phyloP scores from a whole-genome alignment of 129 eudicot genomes.

The Escallonia rubra region DNA sequence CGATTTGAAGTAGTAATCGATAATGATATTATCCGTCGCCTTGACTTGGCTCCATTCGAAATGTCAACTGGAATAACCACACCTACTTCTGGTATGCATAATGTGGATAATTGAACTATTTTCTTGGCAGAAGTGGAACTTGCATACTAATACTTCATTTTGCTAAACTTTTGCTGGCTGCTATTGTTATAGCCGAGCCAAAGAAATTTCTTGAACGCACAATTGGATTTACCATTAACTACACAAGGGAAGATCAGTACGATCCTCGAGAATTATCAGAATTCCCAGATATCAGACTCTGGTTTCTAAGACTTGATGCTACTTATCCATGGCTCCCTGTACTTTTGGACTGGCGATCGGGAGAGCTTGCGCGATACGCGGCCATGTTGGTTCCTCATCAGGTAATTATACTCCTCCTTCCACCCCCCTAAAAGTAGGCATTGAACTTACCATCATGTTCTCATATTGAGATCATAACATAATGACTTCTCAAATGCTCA shows the following conservation, averaged over 20 bases:
- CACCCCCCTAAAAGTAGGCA: too few species aligned
- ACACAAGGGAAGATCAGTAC: slow-evolving; percentile 53
- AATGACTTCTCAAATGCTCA: not conserved
- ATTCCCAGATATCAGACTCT: slow-evolving; percentile 79
- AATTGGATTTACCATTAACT: slow-evolving; percentile 80
- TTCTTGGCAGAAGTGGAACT: not conserved
- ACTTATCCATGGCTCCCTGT: slow-evolving; percentile 88
- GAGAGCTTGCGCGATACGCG: slow-evolving; percentile 96
- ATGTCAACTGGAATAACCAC: slow-evolving; percentile 49
- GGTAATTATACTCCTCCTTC: slow-evolving; percentile 27
- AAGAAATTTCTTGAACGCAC: slow-evolving; percentile 71
- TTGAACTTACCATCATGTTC: too few species aligned
- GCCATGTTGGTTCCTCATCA: slow-evolving; percentile 96
- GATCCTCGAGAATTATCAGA: slow-evolving; percentile 88
- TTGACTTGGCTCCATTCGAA: slow-evolving; percentile 62
- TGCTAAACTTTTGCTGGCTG: not conserved
- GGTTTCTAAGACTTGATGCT: slow-evolving; percentile 94
- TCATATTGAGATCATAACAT: not conserved
- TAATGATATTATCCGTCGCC: slow-evolving; percentile 45
- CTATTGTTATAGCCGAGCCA: slow-evolving; percentile 48
- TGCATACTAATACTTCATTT: not conserved
- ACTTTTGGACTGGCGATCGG: slow-evolving; percentile 88
- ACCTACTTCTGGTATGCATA: slow-evolving; percentile 47
- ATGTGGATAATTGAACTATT: not conserved
- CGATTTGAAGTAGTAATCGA: slow-evolving; percentile 67